Percentiles rank a stretch among this genome's conserved stretches.
phyloP scores from a whole-genome alignment of 2,329 filamentous ascomycete genomes.

The Cladophialophora chaetospira region DNA sequence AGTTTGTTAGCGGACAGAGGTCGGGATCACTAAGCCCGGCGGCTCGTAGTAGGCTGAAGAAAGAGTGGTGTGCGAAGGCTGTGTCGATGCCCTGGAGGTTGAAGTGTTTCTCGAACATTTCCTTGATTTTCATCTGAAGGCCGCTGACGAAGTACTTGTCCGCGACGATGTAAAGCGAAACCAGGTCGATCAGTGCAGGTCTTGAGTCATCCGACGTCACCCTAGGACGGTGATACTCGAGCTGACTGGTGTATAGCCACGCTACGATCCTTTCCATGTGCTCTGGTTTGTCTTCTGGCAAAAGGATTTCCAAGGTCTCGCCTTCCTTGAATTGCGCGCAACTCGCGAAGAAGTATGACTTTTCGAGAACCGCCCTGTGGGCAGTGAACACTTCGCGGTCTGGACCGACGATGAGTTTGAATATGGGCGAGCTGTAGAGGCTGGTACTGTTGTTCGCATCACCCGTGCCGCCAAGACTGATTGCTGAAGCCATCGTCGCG shows the following conservation, averaged over 20 bases:
- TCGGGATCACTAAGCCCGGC: background rate
- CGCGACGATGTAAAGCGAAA: background rate
- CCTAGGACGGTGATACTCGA: background rate
- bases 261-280: background rate
- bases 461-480: too few species aligned
- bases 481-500: too few species aligned
- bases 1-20: background rate
- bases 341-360: background rate
- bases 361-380: background rate
- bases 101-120: background rate
- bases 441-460: background rate
- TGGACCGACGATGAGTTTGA: slow-evolving; percentile 5
- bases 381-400: background rate
- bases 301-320: background rate
- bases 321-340: background rate
- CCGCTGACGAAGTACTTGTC: background rate
- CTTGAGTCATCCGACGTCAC: background rate
- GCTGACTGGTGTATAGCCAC: background rate
- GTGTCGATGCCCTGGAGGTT: background rate
- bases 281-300: background rate
- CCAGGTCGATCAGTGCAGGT: background rate
- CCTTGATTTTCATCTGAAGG: background rate
- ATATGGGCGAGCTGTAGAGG: background rate
- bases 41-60: background rate
- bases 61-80: background rate